These are phyloP conservation scores for Talaromyces nanjingensis DNA, from an alignment of 495 filamentous ascomycete genomes.

Conservation along the genomic window DNA sequence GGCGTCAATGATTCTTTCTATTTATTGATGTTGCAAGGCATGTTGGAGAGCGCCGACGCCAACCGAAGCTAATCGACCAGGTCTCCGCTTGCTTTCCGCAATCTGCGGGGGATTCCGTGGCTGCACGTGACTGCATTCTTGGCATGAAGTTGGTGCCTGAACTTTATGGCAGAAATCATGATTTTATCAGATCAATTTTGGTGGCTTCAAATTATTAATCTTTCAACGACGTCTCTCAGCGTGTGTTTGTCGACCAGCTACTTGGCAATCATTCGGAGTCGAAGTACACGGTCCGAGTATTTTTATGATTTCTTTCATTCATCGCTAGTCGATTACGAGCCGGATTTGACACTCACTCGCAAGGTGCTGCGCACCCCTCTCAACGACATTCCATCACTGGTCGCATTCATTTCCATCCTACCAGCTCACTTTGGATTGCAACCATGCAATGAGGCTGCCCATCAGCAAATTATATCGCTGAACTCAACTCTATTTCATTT, in stretches of 20 bases:
- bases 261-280: background rate
- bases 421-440: background rate
- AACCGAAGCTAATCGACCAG: constrained; percentile 35
- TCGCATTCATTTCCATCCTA: background rate
- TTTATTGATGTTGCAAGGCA: constrained; percentile 7
- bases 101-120: constrained; percentile 30
- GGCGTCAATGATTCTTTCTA: background rate
- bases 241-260: background rate
- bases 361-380: constrained; percentile 1
- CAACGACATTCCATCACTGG: background rate
- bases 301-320: background rate
- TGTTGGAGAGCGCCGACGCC: constrained; percentile 15
- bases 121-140: constrained; percentile 15
- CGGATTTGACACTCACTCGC: background rate
- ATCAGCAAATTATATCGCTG: background rate
- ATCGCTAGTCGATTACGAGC: background rate
- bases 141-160: background rate
- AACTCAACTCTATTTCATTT: background rate
- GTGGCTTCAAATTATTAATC: background rate
- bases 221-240: background rate
- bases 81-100: constrained; percentile 6
- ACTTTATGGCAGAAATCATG: background rate
- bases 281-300: background rate
- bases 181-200: background rate
- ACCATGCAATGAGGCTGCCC: background rate